These are phyloP conservation scores for Citrus mangshanensis DNA, from an alignment of 345 rosid genomes.

Conservation along the genomic window DNA sequence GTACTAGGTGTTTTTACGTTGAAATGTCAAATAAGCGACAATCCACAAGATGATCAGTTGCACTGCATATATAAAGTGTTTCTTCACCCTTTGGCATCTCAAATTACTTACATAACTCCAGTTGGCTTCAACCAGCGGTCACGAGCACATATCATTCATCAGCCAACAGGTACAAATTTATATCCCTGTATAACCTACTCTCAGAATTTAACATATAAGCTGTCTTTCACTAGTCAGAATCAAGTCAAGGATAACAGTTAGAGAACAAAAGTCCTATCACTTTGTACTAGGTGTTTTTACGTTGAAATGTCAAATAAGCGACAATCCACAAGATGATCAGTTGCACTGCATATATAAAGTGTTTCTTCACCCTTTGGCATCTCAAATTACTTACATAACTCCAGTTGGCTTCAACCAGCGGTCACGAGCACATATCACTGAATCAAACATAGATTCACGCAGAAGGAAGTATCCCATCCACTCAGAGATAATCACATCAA, in stretches of 20 bases:
- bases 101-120: constrained; percentile 79
- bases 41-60: not conserved
- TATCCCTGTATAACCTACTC: not conserved
- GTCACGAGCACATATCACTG: constrained; percentile 94
- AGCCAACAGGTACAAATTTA: not conserved
- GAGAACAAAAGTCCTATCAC: not conserved
- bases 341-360: not conserved
- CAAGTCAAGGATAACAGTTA: not conserved
- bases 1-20: not conserved
- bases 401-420: constrained; percentile 95
- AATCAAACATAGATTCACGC: constrained; percentile 98
- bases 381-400: constrained; percentile 64
- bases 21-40: not conserved
- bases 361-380: not conserved
- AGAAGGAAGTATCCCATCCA: constrained; percentile 99
- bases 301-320: not conserved
- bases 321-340: not conserved
- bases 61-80: not conserved
- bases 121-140: constrained; percentile 94
- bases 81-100: not conserved
- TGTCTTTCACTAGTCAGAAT: not conserved
- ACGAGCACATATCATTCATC: constrained; percentile 92
- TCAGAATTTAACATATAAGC: not conserved
- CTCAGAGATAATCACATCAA: constrained; percentile 97
- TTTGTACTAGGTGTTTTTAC: not conserved